Evolutionary conservation across 2,329 filamentous ascomycete genomes (phyloP), one percentile per base, ranked within the genome.

Genomic region (Botrytis deweyae): DNA sequence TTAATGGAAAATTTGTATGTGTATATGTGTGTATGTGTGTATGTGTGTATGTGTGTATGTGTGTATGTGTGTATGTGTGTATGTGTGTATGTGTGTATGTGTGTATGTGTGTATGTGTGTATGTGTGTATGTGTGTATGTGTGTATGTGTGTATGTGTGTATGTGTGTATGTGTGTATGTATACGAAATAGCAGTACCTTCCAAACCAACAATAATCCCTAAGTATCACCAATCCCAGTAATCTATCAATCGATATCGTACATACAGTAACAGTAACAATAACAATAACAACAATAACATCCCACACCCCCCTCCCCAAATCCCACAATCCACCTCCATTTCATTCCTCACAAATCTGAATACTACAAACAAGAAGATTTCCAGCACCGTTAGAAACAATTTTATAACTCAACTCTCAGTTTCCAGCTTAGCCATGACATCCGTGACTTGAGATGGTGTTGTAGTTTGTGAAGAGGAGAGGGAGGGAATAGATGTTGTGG

Each of bases 401-500:
- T 7, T 2, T 3, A 33, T 29, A 14, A 18, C 1, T 3, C 4
- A 58, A 4, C 14, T 16, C 16, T 16, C 6, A 3, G 3, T 29
- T 55, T 22, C 55, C 29, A 59, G 55, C n/a, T 29, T 18, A 22
- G 55, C 4, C 55, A 33, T 59, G 33, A 18, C 3, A 3, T 8
- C 55, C 22, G n/a, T 6, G 29, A 36, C 29, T 36, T 59, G 12
- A 7, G 44, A 20, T 7, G 55, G 3, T 59, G 9, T 52, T 52
- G 22, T 5, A 25, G 14, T 33, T 59, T 22, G 14, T 36, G 29
- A 4, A 6, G 18, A 59, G 29, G 55, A 20, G 10, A 22, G 18
- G 16, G 8, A 22, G 16, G 16, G 16, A 10, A 20, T 2, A 0
- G n/a, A 55, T 0, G n/a, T 22, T 0, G 55, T 36, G 7, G 29